Evolutionary conservation across 768 basidiomycete species (phyloP), one percentile per base, ranked within the genome.

Genomic region (Boletus edulis): DNA sequence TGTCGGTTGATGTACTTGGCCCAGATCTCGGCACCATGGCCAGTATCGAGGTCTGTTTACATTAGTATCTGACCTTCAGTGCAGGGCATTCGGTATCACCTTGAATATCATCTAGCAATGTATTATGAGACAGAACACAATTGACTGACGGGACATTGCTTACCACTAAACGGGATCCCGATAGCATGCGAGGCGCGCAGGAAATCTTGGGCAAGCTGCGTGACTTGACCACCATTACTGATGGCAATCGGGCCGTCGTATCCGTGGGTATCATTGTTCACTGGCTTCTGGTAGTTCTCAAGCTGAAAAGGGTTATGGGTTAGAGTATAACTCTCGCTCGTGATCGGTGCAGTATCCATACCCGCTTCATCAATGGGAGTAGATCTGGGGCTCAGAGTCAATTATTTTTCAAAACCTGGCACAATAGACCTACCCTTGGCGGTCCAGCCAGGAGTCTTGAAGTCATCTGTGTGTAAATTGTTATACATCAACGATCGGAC

Each of bases 1-100:
- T 86, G 81, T 60, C 84, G 78, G 69, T 86, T 86, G 76, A 88
- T 85, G 64, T 87, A 88, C 67, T 88, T 87, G 47, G 85, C 85
- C 86, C 85, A 87, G 52, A 86, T 84, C 67, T 87, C 86, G 51
- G 85, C 78, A 22, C 75, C 84, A 60, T 87, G 82, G 29, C 79
- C 66, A 22, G 84, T 84, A 49, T 75, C 69, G 39, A 85, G 75
- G 67, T 86, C 86, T 78, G 51, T 44, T 48, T 18, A 43, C 3
- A 18, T 46, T n/a, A 64, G 20, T 31, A 40, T 46, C 20, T 22
- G 39, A 38, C 43, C 32, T 15, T 54, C 24, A 12, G 47, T 38
- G 24, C 24, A 22, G 51, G n/a, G 37, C 8, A 40, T 17, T 11
- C 41, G 15, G 15, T 8, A 49, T 11, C 34, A 35, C 34, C 34